These are phyloP conservation scores for Phytophthora citricola DNA, from an alignment of 352 stramenopile genomes.

Conservation along the genomic window DNA sequence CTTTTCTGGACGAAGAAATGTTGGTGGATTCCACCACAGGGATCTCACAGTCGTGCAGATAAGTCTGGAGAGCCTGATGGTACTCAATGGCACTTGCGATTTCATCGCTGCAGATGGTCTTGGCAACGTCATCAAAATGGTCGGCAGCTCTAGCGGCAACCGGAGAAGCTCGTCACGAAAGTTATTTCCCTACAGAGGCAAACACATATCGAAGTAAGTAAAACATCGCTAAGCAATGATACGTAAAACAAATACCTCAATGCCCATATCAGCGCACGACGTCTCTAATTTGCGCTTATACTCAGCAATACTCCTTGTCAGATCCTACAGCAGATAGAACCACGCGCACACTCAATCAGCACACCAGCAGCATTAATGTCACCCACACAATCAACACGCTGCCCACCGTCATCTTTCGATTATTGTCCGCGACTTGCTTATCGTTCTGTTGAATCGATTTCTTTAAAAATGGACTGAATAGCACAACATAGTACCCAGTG, in stretches of 20 bases:
- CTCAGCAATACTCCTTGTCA: slow-evolving; percentile 74
- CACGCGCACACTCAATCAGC: not conserved
- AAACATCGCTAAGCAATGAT: not conserved
- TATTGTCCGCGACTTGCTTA: slow-evolving; percentile 83
- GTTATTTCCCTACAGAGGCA: slow-evolving; percentile 41
- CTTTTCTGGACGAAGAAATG: slow-evolving; percentile 8
- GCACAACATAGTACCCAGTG: slow-evolving; percentile 3
- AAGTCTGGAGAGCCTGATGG: slow-evolving; percentile 69
- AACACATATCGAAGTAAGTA: slow-evolving; percentile 8
- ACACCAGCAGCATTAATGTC: slow-evolving; percentile 1
- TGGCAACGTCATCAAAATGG: slow-evolving; percentile 52
- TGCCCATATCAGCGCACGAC: slow-evolving; percentile 67
- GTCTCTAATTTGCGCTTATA: slow-evolving; percentile 74
- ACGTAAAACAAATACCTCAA: slow-evolving; percentile 36
- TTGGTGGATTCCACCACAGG: slow-evolving; percentile 15
- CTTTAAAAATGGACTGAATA: slow-evolving; percentile 73
- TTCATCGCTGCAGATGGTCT: slow-evolving; percentile 47
- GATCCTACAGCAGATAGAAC: slow-evolving; percentile 41
- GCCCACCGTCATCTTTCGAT: slow-evolving; percentile 73
- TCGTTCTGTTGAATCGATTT: slow-evolving; percentile 84
- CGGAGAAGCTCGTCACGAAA: slow-evolving; percentile 74
- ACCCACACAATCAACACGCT: not conserved
- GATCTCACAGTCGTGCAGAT: slow-evolving; percentile 64
- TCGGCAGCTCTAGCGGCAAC: slow-evolving; percentile 61
- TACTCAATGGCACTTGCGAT: slow-evolving; percentile 61